Evolutionary conservation across 345 rosid genomes (phyloP).

Genomic region (Salix brachista): DNA sequence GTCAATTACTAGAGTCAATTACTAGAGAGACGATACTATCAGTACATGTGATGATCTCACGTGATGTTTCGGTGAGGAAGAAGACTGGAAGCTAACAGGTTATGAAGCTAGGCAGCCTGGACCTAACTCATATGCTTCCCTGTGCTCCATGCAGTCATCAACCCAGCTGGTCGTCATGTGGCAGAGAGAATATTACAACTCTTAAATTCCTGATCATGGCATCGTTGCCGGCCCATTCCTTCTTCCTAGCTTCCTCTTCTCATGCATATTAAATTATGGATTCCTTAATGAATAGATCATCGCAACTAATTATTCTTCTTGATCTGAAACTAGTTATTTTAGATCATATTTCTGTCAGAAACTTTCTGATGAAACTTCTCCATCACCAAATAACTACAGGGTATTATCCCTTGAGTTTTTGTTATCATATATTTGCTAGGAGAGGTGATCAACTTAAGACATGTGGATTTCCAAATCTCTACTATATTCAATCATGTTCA

Average conservation of each 20-base stretch:
- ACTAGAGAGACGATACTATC: background rate
- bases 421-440: no score
- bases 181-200: conserved; percentile 6
- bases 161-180: background rate
- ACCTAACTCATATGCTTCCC: background rate
- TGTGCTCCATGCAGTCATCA: background rate
- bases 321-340: no score
- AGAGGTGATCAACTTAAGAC: no score
- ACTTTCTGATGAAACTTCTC: no score
- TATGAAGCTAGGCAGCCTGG: background rate
- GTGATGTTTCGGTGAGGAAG: background rate
- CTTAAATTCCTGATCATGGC: background rate
- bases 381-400: no score
- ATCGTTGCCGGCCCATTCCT: background rate
- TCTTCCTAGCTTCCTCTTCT: background rate
- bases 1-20: background rate
- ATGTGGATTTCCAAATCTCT: no score
- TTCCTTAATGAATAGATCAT: no score
- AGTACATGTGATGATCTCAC: background rate
- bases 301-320: no score
- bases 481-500: no score
- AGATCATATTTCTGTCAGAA: no score
- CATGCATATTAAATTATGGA: no score
- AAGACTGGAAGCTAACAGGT: background rate
- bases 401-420: no score